Evolutionary conservation across 139 green algal species (phyloP).

Genomic region (Asterochloris sp.): DNA sequence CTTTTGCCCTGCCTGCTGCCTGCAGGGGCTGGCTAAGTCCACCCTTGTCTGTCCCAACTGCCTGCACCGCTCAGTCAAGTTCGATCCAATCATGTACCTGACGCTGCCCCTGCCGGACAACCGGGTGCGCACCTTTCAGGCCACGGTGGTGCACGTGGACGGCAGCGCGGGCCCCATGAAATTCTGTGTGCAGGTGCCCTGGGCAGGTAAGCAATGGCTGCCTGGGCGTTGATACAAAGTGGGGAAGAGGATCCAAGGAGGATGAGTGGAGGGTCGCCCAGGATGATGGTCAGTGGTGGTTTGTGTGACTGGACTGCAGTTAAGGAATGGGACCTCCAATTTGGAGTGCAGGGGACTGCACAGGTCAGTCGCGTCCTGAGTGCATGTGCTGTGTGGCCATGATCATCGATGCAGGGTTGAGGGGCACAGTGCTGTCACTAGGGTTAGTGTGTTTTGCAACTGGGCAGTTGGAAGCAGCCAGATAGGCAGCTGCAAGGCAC

Average conservation of each 20-base stretch:
- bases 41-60: conserved; percentile 87
- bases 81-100: conserved; percentile 97
- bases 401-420: too few relatives aligned
- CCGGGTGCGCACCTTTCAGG: conserved; percentile 35
- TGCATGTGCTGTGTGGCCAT: not conserved
- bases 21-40: conserved; percentile 80
- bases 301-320: not conserved
- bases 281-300: too few relatives aligned
- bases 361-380: not conserved
- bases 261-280: too few relatives aligned
- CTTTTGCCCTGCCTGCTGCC: not conserved
- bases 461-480: too few relatives aligned
- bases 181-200: conserved; percentile 38
- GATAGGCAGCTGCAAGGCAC: too few relatives aligned
- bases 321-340: not conserved
- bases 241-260: too few relatives aligned
- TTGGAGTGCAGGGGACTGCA: not conserved
- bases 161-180: conserved; percentile 30
- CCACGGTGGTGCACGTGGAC: conserved; percentile 58
- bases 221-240: not conserved
- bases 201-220: conserved; percentile 23
- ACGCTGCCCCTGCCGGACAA: conserved; percentile 81
- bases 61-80: conserved; percentile 71
- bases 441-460: too few relatives aligned
- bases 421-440: too few relatives aligned